Conservation (phyloP, 2,329 filamentous ascomycete genomes). For the Nectriaceae sp. region DNA sequence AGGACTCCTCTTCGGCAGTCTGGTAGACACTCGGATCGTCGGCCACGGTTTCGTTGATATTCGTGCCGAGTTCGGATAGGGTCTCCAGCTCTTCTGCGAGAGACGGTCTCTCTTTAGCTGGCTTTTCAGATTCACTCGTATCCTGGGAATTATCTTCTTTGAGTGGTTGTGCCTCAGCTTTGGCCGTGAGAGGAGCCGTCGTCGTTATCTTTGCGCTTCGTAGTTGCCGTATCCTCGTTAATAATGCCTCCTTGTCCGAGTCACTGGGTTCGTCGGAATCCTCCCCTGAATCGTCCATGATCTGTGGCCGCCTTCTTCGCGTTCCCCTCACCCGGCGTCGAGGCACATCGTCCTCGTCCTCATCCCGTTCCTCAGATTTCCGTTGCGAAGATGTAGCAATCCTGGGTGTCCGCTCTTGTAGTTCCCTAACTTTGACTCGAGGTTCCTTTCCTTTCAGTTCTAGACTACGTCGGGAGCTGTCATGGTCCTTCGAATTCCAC, state of each 20-base stretch:
- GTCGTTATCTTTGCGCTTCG: slow-evolving; percentile 6
- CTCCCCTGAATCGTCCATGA: slow-evolving; percentile 23
- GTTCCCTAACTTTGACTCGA: slow-evolving; percentile 4
- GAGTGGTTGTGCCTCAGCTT: too few species aligned
- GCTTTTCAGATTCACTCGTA: background rate
- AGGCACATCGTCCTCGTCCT: slow-evolving; percentile 14
- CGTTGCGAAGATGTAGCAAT: background rate
- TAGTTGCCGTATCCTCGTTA: slow-evolving; percentile 23
- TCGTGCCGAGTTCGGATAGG: slow-evolving; percentile 9
- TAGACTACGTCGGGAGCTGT: slow-evolving; percentile 3
- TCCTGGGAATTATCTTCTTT: background rate
- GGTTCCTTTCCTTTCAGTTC: slow-evolving; percentile 3
- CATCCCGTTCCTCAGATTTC: background rate
- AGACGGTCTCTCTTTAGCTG: slow-evolving; percentile 4
- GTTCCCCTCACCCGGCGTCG: slow-evolving; percentile 6
- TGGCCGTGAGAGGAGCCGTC: too few species aligned
- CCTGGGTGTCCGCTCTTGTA: slow-evolving; percentile 4
- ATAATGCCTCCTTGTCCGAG: slow-evolving; percentile 18
- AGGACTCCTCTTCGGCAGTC: slow-evolving; percentile 24
- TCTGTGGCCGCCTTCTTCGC: slow-evolving; percentile 10
- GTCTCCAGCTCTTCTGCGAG: slow-evolving; percentile 14
- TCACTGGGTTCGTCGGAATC: slow-evolving; percentile 3
- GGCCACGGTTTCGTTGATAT: slow-evolving; percentile 9
- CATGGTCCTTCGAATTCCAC: slow-evolving; percentile 29
- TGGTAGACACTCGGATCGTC: slow-evolving; percentile 28